Percentiles rank a stretch among this genome's conserved stretches.
phyloP scores from a whole-genome alignment of 1,284 basidiomycete species.

The Cutaneotrichosporon mucoides region DNA sequence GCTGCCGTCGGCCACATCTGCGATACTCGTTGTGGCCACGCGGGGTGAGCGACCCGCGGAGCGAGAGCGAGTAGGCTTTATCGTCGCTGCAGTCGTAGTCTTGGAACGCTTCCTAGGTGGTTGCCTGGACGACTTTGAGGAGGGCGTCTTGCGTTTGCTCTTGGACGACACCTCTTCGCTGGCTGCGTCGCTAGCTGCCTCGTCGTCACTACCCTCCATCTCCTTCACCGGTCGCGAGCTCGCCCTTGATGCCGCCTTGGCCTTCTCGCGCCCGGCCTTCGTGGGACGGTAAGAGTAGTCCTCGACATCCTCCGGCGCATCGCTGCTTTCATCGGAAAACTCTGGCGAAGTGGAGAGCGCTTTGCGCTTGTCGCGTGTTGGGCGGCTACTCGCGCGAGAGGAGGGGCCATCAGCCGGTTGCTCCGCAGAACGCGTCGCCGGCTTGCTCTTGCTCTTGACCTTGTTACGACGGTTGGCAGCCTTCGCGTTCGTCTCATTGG shows the following conservation, averaged over 20 bases:
- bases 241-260: neutral
- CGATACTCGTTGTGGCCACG: neutral
- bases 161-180: neutral
- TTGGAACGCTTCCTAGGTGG: neutral
- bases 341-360: constrained; percentile 7
- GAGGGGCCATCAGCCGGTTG: neutral
- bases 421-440: neutral
- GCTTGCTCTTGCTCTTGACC: neutral
- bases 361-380: constrained; percentile 16
- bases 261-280: constrained; percentile 3
- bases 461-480: neutral
- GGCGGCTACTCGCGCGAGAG: neutral
- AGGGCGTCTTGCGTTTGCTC: neutral
- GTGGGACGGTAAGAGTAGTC: constrained; percentile 23
- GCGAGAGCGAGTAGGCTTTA: neutral
- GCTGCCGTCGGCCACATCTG: neutral
- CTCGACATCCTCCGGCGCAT: constrained; percentile 24
- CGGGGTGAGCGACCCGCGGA: too few species aligned
- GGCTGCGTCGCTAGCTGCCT: too few species aligned
- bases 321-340: constrained; percentile 15
- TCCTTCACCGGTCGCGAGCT: too few species aligned
- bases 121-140: neutral
- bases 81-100: neutral
- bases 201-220: too few species aligned
- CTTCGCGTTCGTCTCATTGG: neutral